Conservation (phyloP, 805 yeast species). For the Schwanniomyces yamadae region DNA sequence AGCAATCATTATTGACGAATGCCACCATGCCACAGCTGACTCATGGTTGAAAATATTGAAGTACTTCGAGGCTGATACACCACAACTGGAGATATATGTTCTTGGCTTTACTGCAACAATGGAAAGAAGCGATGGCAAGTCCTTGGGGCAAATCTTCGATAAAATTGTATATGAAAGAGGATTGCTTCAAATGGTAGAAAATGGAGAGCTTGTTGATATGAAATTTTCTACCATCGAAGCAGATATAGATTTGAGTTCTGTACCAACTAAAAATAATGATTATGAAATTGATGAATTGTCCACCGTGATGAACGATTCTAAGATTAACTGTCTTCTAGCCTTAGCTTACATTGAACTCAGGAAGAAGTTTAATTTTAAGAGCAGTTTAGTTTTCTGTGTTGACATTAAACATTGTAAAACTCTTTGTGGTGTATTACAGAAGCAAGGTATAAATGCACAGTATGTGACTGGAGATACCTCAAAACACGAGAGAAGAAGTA, state of each 20-base stretch:
- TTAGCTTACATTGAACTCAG: constrained; percentile 46
- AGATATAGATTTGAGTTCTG: constrained; percentile 43
- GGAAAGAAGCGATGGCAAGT: constrained; percentile 67
- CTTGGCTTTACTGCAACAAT: constrained; percentile 90
- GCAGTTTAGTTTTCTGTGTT: constrained; percentile 77
- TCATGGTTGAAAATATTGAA: constrained; percentile 59
- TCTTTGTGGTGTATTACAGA: constrained; percentile 52
- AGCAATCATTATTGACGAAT: constrained; percentile 82
- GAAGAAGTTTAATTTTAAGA: constrained; percentile 41
- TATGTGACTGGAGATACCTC: constrained; percentile 69
- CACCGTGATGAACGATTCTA: constrained; percentile 50
- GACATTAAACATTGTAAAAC: constrained; percentile 64
- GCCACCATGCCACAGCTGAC: constrained; percentile 83
- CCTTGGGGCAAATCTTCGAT: constrained; percentile 62
- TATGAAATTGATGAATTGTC: constrained; percentile 54
- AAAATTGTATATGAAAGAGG: constrained; percentile 70
- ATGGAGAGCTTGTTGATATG: constrained; percentile 69
- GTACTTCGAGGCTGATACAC: constrained; percentile 52
- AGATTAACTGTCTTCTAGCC: constrained; percentile 56
- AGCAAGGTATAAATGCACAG: constrained; percentile 65
- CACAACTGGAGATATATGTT: constrained; percentile 49
- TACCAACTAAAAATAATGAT: constrained; percentile 43
- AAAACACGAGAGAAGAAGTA: constrained; percentile 46
- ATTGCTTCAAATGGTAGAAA: constrained; percentile 62
- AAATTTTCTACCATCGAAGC: constrained; percentile 58